Conservation (phyloP, 2,329 filamentous ascomycete genomes). For the Diaporthe aspalathi region DNA sequence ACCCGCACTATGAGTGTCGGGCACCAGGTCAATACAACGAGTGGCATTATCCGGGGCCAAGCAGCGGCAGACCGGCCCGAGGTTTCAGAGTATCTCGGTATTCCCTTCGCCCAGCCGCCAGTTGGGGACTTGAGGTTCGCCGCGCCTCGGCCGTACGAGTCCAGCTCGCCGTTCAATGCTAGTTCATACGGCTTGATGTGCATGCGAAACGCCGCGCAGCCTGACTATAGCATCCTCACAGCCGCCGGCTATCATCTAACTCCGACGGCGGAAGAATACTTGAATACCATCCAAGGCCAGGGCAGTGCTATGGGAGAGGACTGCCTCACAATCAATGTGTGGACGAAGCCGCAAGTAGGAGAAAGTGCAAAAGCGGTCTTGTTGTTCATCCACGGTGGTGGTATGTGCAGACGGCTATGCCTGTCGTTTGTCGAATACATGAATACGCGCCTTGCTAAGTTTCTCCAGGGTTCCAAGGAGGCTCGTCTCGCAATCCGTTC, state of each 20-base stretch:
- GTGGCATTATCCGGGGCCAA: conserved; percentile 26
- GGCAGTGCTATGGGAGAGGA: conserved; percentile 46
- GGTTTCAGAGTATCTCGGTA: conserved; percentile 34
- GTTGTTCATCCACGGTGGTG: conserved; percentile 58
- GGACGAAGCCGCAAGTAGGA: conserved; percentile 50
- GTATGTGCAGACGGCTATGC: not conserved
- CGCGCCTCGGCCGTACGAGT: not conserved
- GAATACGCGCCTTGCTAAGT: not conserved
- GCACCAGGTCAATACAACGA: conserved; percentile 13
- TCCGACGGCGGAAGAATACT: not conserved
- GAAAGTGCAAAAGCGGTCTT: conserved; percentile 54
- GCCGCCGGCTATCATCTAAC: conserved; percentile 6
- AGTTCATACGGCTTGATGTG: conserved; percentile 13
- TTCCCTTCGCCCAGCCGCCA: conserved; percentile 27
- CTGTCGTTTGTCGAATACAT: too few species aligned
- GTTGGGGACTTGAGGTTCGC: conserved; percentile 22
- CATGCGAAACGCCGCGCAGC: not conserved
- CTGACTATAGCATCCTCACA: conserved; percentile 10
- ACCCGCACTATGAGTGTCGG: not conserved
- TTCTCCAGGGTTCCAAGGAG: conserved; percentile 48
- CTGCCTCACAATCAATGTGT: conserved; percentile 53
- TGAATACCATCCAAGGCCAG: not conserved
- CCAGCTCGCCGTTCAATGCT: not conserved
- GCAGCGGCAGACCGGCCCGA: not conserved
- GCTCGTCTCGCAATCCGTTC: conserved; percentile 39